Conservation (phyloP, 2,329 filamentous ascomycete genomes). For the Aspergillus thermomutatus region DNA sequence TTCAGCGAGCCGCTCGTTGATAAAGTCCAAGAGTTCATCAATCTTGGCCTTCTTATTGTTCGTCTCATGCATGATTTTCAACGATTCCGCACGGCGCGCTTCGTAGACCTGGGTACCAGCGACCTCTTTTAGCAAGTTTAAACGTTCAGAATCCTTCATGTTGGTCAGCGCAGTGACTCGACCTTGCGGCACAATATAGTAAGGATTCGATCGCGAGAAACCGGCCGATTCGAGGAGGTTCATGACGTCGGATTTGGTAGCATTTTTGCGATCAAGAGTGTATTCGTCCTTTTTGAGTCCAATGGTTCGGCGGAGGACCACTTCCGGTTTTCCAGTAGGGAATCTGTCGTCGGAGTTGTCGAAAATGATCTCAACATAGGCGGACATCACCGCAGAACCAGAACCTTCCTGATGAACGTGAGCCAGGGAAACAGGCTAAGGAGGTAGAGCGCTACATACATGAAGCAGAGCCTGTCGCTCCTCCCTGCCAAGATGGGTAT, state of each 20-base stretch:
- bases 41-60: slow-evolving; percentile 94
- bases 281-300: slow-evolving; percentile 98
- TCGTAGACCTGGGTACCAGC: slow-evolving; percentile 97
- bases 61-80: slow-evolving; percentile 96
- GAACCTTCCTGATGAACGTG: slow-evolving; percentile 69
- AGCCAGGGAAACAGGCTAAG: slow-evolving; percentile 15
- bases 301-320: slow-evolving; percentile 89
- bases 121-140: slow-evolving; percentile 94
- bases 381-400: slow-evolving; percentile 95
- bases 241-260: slow-evolving; percentile 90
- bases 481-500: slow-evolving; percentile 91
- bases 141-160: slow-evolving; percentile 92
- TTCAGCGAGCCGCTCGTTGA: slow-evolving; percentile 83
- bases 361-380: slow-evolving; percentile 99
- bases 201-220: slow-evolving; percentile 95
- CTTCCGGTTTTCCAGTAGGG: slow-evolving; percentile 84
- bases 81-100: slow-evolving; percentile 79
- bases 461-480: slow-evolving; percentile 95
- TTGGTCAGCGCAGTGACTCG: slow-evolving; percentile 94
- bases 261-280: slow-evolving; percentile 93
- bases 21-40: slow-evolving; percentile 85
- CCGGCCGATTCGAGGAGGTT: slow-evolving; percentile 93
- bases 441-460: slow-evolving; percentile 35
- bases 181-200: slow-evolving; percentile 98
- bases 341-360: slow-evolving; percentile 97